Evolutionary conservation across 2,329 filamentous ascomycete genomes (phyloP).

Genomic region (Ramularia endophylla): DNA sequence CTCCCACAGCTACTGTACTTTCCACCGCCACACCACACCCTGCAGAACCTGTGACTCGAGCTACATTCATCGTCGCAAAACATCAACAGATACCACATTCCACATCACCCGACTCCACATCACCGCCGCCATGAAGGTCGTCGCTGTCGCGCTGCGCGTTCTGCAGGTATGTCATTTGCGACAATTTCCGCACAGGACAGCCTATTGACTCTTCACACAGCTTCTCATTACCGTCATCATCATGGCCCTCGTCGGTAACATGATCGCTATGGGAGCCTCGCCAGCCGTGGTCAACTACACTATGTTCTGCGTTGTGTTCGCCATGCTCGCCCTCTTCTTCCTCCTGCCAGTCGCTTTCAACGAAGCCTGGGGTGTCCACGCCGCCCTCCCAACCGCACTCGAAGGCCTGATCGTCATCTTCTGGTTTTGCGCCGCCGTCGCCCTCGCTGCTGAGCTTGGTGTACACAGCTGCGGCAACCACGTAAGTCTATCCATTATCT

Average conservation of each 20-base stretch:
- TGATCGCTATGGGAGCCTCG: conserved; percentile 47
- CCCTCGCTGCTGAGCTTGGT: conserved; percentile 63
- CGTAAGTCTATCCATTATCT: no score
- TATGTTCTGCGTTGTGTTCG: conserved; percentile 64
- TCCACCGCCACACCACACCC: no score
- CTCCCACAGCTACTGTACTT: no score
- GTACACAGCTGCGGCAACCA: conserved; percentile 61
- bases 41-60: no score
- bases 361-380: conserved; percentile 45
- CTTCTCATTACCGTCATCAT: conserved; percentile 56
- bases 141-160: no score
- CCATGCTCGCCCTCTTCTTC: conserved; percentile 60
- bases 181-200: background rate
- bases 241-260: conserved; percentile 58
- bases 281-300: conserved; percentile 54
- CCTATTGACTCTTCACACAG: conserved; percentile 31
- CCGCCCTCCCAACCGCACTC: conserved; percentile 49
- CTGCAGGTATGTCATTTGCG: no score
- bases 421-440: conserved; percentile 64
- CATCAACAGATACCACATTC: no score
- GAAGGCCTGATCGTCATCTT: conserved; percentile 60
- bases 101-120: no score
- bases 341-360: conserved; percentile 54
- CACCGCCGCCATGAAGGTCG: no score
- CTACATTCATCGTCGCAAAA: no score